Evolutionary conservation across 2,329 filamentous ascomycete species (phyloP), one percentile per base, ranked within the genome.

Genomic region (Fonsecaea monophora): DNA sequence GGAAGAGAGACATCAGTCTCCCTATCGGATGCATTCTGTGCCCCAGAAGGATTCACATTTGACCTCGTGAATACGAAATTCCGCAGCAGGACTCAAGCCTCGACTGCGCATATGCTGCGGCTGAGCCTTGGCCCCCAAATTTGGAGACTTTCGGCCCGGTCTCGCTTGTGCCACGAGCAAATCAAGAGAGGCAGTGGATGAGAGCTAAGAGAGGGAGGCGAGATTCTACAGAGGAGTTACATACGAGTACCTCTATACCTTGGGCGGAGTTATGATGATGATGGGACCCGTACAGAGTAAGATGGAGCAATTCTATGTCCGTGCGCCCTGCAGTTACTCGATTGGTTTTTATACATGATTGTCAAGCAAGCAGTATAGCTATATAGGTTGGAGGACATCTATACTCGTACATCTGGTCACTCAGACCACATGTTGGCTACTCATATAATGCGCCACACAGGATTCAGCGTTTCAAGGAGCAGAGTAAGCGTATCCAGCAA

Each of bases 121-220:
- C 66, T 68, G 66, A 68, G 66, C 34, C 62, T 65, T 65, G 58
- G 57, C 60, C 50, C 53, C 65, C 66, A 62, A 68, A 68, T 62
- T 68, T 68, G 48, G 58, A 64, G 53, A 56, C 8, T 25, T 58
- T 37, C 21, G n/a, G 40, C 32, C 45, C 35, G 5, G 37, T 37
- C 18, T 60, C 40, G 57, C 38, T 37, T 50, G 38, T 50, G 13
- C n/a, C 25, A 5, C 15, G 1, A 32, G 42, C 57, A 45, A 50
- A 60, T 60, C 56, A 35, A 13, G 8, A 48, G 13, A 2, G 15
- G 15, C 21, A 21, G 3, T 32, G 25, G 30, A 7, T 13, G 10
- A 5, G n/a, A 34, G 9, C n/a, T 48, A 21, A 13, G 13, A 4
- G 15, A 42, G 15, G 37, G 10, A 21, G 18, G 42, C 42, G 42